Evolutionary conservation across 2,329 filamentous ascomycete species (phyloP), one percentile per base, ranked within the genome.

Genomic region (Periconia sp.): DNA sequence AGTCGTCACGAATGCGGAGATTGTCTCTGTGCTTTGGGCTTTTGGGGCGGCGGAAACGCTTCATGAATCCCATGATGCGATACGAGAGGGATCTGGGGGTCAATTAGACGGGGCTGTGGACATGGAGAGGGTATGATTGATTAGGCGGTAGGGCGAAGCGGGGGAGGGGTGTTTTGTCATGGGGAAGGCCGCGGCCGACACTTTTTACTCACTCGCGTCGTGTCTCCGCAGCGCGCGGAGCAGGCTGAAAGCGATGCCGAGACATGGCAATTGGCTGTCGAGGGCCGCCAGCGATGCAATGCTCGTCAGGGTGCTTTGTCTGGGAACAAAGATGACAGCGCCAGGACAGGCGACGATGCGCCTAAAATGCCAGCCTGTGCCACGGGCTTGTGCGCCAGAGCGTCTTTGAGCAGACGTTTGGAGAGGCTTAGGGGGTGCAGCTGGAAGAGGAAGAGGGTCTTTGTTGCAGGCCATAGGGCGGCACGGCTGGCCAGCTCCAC

Each of bases 51-150:
- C 73, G 68, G 57, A 78, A 73, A 52, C 75, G 73, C 64, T 76
- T 77, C 59, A 78, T 71, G 52, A 77, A 71, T 33, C 75, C 74
- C 75, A 78, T 78, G 60, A 69, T 67, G 57, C 65, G 63, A 38
- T 40, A 40, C 38, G 62, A 57, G 38, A 60, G 46, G 23, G 55
- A 43, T 38, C 59, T 63, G 50, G 22, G 39, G 46, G 38, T 31
- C 32, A 44, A 44, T 59, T 42, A 61, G 58, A 51, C 32, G 25
- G 28, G 31, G 43, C 38, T 48, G 40, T 45, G 37, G 38, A 26
- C 42, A 43, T 39, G 47, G 36, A 50, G 48, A 46, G 44, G 38
- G 46, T 40, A 15, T 30, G 12, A 15, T 30, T 30, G 26, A 30
- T 25, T 36, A 23, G 11, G 5, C 22, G 21, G 5, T 10, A 18